Evolutionary conservation across 2,329 filamentous ascomycete species (phyloP), one percentile per base, ranked within the genome.

Genomic region (Orbilia quercus): DNA sequence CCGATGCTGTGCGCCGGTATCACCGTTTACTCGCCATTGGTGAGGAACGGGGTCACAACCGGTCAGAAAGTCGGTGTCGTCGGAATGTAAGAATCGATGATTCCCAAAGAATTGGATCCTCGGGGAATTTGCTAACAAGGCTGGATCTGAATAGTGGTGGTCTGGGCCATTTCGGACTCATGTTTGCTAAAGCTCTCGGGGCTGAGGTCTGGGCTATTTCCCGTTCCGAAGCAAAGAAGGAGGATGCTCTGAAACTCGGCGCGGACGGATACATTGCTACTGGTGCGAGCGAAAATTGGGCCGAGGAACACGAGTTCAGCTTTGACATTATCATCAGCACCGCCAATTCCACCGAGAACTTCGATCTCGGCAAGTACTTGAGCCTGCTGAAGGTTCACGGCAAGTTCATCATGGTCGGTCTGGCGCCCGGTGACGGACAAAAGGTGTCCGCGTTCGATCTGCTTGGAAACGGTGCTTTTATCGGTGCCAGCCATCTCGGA

Each of bases 1-100:
- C 90, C 90, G 7, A 92, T 93, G 90, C 85, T 95, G 76, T 96
- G 92, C 81, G 92, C 91, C 42, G 92, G 92, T 75, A 84, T 96
- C 76, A 96, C 92, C 2, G 88, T 88, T 70, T 96, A 88, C 82
- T 90, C 87, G 72, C 91, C 92, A 0, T 84, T 96, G 12, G 88
- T 91, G 75, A 86, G 91, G 53, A 88, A 92, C 78, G 90, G 90
- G 20, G 85, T 86, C 71, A 90, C 90, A 0, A 90, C 90, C 0
- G 91, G 91, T 75, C 91, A 91, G 84, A 91, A 91, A 82, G 87
- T 92, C 20, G 90, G 86, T 38, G 86, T 93, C 73, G 86, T 92
- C 7, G 90, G 90, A 45, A 73, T 73, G 60, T 73, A 60, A 57
- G 69, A 42, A 0, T 47, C 7, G 81, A 81, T 75, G 80, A 80